A percentile compares a stretch with the other conserved stretches of the same genome.
These are phyloP conservation scores for Fusarium sp. DNA, from an alignment of 2,329 filamentous ascomycete genomes.

Conservation along the genomic window DNA sequence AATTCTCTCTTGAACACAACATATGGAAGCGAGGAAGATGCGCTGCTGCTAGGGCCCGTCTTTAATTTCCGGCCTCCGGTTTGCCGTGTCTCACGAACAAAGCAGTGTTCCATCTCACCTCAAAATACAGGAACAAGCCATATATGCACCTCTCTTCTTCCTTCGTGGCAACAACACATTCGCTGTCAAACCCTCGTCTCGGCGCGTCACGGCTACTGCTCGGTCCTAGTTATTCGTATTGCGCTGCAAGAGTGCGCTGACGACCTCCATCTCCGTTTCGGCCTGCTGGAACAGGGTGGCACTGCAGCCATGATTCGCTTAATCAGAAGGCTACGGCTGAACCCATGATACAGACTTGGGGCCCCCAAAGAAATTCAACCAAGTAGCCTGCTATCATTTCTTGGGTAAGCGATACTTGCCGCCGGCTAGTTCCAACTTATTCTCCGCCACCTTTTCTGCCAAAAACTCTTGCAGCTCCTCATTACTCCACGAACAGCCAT, in stretches of 20 bases:
- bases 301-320: slow-evolving; percentile 30
- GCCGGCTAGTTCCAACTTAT: slow-evolving; percentile 74
- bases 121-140: slow-evolving; percentile 7
- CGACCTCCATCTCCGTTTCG: slow-evolving; percentile 18
- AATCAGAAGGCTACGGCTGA: slow-evolving; percentile 6
- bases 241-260: slow-evolving; percentile 12
- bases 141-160: slow-evolving; percentile 5
- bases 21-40: slow-evolving; percentile 26
- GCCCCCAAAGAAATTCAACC: slow-evolving; percentile 5
- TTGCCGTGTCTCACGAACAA: slow-evolving; percentile 1
- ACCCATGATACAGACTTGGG: slow-evolving; percentile 10
- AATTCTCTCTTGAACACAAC: slow-evolving; percentile 21
- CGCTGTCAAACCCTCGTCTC: slow-evolving; percentile 1
- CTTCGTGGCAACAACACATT: slow-evolving; percentile 4
- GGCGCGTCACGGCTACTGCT: slow-evolving; percentile 10
- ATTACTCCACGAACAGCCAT: slow-evolving; percentile 88
- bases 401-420: slow-evolving; percentile 76
- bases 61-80: not conserved
- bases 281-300: slow-evolving; percentile 19
- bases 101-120: slow-evolving; percentile 2
- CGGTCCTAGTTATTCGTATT: slow-evolving; percentile 18
- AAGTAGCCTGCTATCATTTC: slow-evolving; percentile 55
- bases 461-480: slow-evolving; percentile 89
- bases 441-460: slow-evolving; percentile 77
- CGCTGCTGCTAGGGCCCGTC: not conserved